Base-by-base conservation (phyloP, 2,329 filamentous ascomycete species). In the Cercospora brassicicola region DNA sequence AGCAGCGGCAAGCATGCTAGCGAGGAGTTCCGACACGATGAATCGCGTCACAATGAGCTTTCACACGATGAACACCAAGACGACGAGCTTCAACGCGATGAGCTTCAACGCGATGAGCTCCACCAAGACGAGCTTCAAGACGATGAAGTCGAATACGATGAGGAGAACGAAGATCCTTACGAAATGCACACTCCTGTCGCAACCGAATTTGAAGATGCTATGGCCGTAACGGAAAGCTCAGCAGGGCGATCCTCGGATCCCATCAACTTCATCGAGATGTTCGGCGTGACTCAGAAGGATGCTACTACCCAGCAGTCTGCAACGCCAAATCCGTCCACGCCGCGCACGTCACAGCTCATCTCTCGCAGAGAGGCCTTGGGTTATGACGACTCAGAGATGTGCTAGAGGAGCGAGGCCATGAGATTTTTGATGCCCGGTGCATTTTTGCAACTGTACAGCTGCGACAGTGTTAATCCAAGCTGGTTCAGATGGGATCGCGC, bases 201-300 rank as follows among this genome's bases (percentile, higher is more conserved):
- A 28, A 62, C 39, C 30, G 42, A 67, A 10, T 69, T 69, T 33
- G 67, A 69, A 39, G 67, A 69, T 13, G 48, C 62, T 15, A 67
- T 65, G 45, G 67, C 65, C 2, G 64, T 67, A n/a, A 69, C 65
- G 23, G 51, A 65, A 18, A 51, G 36, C 26, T 56, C 63, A 30
- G 20, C 31, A 39, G 23, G 8, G 36, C 33, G 7, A 18, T 59
- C 55, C 8, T 59, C 55, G 11, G 55, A 59, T 36, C 55, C 55
- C 30, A 59, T 59, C 55, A 59, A 59, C 26, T n/a, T 13, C 4
- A 33, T 59, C 18, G 30, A 28, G 23, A 26, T 28, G 48, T 55
- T 13, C 15, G 48, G 48, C 5, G 26, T 55, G 48, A 55, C 20
- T n/a, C 48, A 30, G 9, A 23, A 20, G 4, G 45, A 51, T 13